Percentiles rank a stretch among this genome's conserved stretches.
Evolutionary conservation across 2,329 filamentous ascomycete genomes (phyloP).

Genomic region (Periglandula ipomoeae): DNA sequence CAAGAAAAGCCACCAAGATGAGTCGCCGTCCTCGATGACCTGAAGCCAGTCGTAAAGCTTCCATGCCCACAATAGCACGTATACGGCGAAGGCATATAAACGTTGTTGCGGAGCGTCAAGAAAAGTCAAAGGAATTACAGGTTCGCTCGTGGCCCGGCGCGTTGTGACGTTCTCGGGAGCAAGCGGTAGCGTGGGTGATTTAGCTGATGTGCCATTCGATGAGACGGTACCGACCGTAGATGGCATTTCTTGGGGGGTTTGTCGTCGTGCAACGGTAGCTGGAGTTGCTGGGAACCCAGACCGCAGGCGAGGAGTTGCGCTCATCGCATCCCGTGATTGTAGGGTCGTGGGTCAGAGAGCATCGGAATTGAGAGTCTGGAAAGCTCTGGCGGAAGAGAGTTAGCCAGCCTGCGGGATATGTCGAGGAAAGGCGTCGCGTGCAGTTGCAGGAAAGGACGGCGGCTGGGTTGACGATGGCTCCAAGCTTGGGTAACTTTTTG

Average conservation of each 20-base stretch:
- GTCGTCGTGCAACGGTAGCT: constrained; percentile 34
- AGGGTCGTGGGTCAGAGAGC: constrained; percentile 4
- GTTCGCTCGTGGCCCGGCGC: constrained; percentile 29
- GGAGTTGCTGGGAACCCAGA: constrained; percentile 76
- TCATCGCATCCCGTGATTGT: constrained; percentile 59
- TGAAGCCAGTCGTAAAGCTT: constrained; percentile 79
- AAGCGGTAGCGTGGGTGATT: constrained; percentile 31
- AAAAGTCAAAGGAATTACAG: constrained; percentile 70
- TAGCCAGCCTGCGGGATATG: neutral
- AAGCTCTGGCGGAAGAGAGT: neutral
- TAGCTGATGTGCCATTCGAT: constrained; percentile 20
- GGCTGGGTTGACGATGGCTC: neutral
- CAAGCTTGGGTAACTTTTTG: constrained; percentile 2
- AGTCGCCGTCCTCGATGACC: constrained; percentile 69
- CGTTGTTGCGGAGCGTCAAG: constrained; percentile 88
- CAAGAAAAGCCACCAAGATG: constrained; percentile 82
- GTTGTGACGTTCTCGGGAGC: constrained; percentile 33
- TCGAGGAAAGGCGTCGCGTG: neutral
- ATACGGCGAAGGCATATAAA: constrained; percentile 76
- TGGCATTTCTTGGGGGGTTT: constrained; percentile 24
- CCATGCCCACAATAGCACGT: constrained; percentile 68
- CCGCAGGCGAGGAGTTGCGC: constrained; percentile 70
- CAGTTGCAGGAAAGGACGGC: neutral
- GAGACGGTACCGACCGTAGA: constrained; percentile 21
- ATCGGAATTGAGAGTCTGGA: constrained; percentile 4